These are phyloP conservation scores for Chlorokybus atmophyticus DNA, from an alignment of 139 green algal species.

Conservation along the genomic window DNA sequence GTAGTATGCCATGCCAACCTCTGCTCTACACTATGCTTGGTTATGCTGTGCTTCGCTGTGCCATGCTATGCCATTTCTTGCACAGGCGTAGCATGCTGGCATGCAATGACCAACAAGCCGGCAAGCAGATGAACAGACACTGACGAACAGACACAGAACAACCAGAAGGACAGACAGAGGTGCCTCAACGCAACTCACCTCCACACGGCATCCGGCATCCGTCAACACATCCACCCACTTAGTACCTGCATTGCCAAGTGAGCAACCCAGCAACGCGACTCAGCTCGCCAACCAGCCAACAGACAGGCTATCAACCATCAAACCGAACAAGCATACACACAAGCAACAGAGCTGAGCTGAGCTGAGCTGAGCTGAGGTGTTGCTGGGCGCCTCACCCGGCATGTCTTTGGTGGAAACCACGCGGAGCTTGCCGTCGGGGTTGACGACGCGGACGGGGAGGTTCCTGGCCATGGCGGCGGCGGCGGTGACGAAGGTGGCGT, in stretches of 20 bases:
- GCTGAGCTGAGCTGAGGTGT: too few relatives aligned
- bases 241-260: too few relatives aligned
- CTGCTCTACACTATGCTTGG: background rate
- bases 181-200: constrained; percentile 12
- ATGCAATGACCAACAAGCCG: background rate
- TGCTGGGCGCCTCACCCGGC: too few relatives aligned
- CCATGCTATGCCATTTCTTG: background rate
- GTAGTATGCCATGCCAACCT: too few relatives aligned
- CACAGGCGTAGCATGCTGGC: too few relatives aligned
- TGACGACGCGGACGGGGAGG: constrained; percentile 58
- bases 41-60: background rate
- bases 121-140: background rate
- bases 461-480: too few relatives aligned
- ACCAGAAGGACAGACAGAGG: background rate
- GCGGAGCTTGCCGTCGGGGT: constrained; percentile 57
- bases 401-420: constrained; percentile 94
- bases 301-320: too few relatives aligned
- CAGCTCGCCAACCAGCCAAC: too few relatives aligned
- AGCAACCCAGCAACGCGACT: too few relatives aligned
- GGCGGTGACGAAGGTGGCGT: too few relatives aligned
- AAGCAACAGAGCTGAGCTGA: too few relatives aligned
- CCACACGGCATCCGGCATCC: constrained; percentile 40
- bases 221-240: constrained; percentile 75
- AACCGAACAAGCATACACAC: too few relatives aligned
- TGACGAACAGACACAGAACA: background rate